Base-by-base conservation (phyloP, 2,329 filamentous ascomycete genomes). In the Xylaria sp. region DNA sequence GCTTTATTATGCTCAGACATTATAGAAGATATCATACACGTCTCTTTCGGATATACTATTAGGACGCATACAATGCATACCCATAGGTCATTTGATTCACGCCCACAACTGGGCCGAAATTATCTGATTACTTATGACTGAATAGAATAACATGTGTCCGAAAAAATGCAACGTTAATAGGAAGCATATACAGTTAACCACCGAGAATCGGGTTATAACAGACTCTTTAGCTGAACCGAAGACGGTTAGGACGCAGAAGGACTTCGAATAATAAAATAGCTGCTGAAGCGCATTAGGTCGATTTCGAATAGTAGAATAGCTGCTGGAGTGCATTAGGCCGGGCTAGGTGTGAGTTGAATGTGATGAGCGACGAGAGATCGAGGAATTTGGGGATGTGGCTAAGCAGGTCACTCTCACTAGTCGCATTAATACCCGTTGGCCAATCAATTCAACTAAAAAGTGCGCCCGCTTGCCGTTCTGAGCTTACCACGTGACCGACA, bases 211-310 rank as follows among this genome's bases (percentile, higher is more conserved):
- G 88, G 90, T 93, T 77, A 90, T 83, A 44, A 94, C 89, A 0
- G 87, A 92, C 58, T 93, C 91, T 5, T 86, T 84, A 0, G 91
- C 89, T n/a, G 88, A 90, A 0, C 79, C 77, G 67, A 95, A 95
- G 0, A 90, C 89, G 2, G 88, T 84, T 0, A 87, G 83, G 0
- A 92, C 92, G 33, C 89, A 92, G 0, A 95, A 89, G 89, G 89
- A 89, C 69, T 93, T 93, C 93, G 85, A 81, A 71, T 94, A 95
- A 68, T 88, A 92, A 74, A 88, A 93, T 0, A 94, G 79, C 76
- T 95, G 92, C 64, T 91, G 88, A 0, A 93, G 79, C 0, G 87
- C 86, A 67, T 92, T 23, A 23, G 23, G 23, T 2, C 23, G 23
- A 23, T 2, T 23, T 23, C 23, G 23, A 23, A 23, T 23, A 23